phyloP scores from a whole-genome alignment of 176 grass and related monocot species.

The Lolium perenne region DNA sequence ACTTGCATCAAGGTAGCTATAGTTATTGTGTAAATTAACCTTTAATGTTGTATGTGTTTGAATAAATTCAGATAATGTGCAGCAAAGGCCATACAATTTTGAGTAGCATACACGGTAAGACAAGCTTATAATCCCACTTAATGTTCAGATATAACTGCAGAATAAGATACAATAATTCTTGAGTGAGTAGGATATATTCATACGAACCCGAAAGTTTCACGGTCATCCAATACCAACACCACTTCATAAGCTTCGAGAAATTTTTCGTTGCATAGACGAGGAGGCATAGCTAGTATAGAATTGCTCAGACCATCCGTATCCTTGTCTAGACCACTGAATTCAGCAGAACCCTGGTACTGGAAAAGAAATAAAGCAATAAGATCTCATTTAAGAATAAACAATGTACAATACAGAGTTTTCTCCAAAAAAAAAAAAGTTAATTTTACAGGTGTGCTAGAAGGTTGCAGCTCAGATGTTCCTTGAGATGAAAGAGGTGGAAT shows the following conservation, averaged over 20 bases:
- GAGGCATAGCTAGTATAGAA: conserved; percentile 82
- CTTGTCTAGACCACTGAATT: conserved; percentile 46
- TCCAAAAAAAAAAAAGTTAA: neutral
- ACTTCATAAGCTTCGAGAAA: conserved; percentile 89
- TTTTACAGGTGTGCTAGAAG: conserved; percentile 59
- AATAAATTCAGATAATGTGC: conserved; percentile 8
- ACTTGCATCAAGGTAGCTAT: neutral
- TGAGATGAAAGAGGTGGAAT: conserved; percentile 36
- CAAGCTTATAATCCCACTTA: conserved; percentile 37
- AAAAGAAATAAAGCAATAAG: conserved; percentile 29
- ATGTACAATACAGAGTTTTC: neutral
- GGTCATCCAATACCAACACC: conserved; percentile 88
- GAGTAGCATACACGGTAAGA: conserved; percentile 7
- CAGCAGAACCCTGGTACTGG: conserved; percentile 52
- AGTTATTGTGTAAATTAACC: neutral
- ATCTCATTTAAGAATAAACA: conserved; percentile 8
- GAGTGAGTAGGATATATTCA: conserved; percentile 34
- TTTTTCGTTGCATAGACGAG: conserved; percentile 61
- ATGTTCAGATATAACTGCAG: conserved; percentile 32
- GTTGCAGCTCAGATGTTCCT: conserved; percentile 44
- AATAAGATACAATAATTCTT: conserved; percentile 38
- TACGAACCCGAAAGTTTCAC: conserved; percentile 92
- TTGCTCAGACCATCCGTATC: conserved; percentile 22
- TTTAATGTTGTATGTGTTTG: neutral
- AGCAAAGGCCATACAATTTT: conserved; percentile 31